Evolutionary conservation across 345 rosid species (phyloP), one percentile per base, ranked within the genome.

Genomic region (Salix suchowensis): DNA sequence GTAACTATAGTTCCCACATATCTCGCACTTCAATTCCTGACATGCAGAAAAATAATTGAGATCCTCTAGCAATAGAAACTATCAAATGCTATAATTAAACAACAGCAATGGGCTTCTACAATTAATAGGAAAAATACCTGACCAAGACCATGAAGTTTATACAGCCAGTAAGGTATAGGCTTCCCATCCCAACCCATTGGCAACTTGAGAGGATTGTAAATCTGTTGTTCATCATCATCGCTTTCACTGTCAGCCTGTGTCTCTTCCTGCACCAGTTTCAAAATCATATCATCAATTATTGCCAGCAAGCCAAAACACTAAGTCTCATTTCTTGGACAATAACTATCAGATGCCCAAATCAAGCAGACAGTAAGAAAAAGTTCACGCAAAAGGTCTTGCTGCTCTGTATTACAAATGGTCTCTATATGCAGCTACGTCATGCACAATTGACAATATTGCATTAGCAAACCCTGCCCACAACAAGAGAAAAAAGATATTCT

Each of bases 101-200:
- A 32, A 76, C 42, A 7, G 24, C 26, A 37, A 32, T 16, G 21
- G 37, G 39, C 60, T 48, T 23, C 15, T 9, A 15, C 65, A 32
- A 50, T 15, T 8, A 39, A 65, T 77, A 64, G 40, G 70, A 67
- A 62, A 65, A 32, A 44, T 87, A 94, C 98, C 97, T 94, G 99
- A 26, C 99, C 97, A 48, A 94, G 99, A 73, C 98, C 99, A 61
- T 96, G 99, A 81, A 96, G 99, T 84, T 94, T 96, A 82, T 96
- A 96, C 46, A 94, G 93, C 99, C 99, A 96, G 79, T 94, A 96
- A 16, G 99, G 99, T 76, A 96, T 94, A 78, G 99, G 99, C 80
- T 94, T 96, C 85, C 99, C 99, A 81, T 96, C 99, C 98, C 97
- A 92, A 71, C 98, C 98, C 97, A 94, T 94, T 23, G 99, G 98